Conservation (phyloP, 805 yeast genomes). For the Sugiyamaella qingdaonensis region DNA sequence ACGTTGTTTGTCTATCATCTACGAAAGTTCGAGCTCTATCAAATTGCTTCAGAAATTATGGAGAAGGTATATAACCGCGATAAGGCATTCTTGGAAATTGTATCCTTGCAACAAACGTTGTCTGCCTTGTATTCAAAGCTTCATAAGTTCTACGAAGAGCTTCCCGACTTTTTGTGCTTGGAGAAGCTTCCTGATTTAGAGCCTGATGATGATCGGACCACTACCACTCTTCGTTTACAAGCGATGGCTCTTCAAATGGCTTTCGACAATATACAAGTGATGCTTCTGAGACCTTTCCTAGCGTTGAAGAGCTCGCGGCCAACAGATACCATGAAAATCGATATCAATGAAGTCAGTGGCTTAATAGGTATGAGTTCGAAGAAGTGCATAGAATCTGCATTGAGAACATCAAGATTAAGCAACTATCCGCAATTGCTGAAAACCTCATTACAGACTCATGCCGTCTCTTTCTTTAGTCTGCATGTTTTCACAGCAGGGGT, state of each 20-base stretch:
- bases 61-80: slow-evolving; percentile 12
- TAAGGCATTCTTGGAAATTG: slow-evolving; percentile 12
- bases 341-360: slow-evolving; percentile 6
- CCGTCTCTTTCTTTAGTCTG: slow-evolving; percentile 13
- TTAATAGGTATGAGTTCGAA: slow-evolving; percentile 9
- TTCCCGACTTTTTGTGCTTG: slow-evolving; percentile 9
- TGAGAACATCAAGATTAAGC: slow-evolving; percentile 8
- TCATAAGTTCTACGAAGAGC: slow-evolving; percentile 8
- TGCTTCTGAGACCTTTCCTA: slow-evolving; percentile 11
- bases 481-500: slow-evolving; percentile 15
- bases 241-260: slow-evolving; percentile 14
- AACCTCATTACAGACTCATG: slow-evolving; percentile 12
- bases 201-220: not conserved
- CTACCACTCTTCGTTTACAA: slow-evolving; percentile 8
- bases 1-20: slow-evolving; percentile 8
- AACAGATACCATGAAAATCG: slow-evolving; percentile 2
- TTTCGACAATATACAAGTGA: slow-evolving; percentile 13
- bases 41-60: slow-evolving; percentile 12
- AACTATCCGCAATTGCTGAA: slow-evolving; percentile 7
- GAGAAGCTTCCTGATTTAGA: slow-evolving; percentile 7
- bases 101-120: slow-evolving; percentile 10
- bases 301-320: slow-evolving; percentile 12
- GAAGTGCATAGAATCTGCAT: slow-evolving; percentile 10
- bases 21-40: slow-evolving; percentile 8
- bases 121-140: slow-evolving; percentile 5